phyloP scores from a whole-genome alignment of 2,329 filamentous ascomycete genomes.

The Fusarium sp. region DNA sequence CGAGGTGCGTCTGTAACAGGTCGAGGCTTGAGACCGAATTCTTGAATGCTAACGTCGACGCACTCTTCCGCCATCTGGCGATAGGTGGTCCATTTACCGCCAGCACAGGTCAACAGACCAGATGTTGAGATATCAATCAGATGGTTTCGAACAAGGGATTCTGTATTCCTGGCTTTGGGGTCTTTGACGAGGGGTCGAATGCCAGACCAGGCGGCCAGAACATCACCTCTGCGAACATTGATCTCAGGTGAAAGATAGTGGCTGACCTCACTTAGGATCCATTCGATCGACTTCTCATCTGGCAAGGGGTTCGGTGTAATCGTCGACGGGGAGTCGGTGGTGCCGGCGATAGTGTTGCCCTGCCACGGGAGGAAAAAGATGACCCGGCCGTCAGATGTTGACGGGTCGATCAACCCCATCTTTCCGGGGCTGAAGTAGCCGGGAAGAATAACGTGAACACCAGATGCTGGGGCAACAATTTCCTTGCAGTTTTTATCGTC shows the following conservation, averaged over 20 bases:
- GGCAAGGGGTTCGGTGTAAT: slow-evolving; percentile 85
- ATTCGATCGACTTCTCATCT: slow-evolving; percentile 85
- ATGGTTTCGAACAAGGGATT: slow-evolving; percentile 89
- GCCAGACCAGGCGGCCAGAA: slow-evolving; percentile 90
- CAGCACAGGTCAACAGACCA: slow-evolving; percentile 85
- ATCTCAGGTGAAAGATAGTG: slow-evolving; percentile 87
- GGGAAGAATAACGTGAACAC: slow-evolving; percentile 87
- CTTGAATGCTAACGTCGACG: slow-evolving; percentile 80
- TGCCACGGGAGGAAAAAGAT: slow-evolving; percentile 97
- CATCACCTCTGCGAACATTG: slow-evolving; percentile 84
- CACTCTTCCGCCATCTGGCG: slow-evolving; percentile 93
- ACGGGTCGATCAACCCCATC: slow-evolving; percentile 89
- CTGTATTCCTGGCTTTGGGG: slow-evolving; percentile 85
- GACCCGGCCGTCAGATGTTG: slow-evolving; percentile 87
- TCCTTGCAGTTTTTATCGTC: slow-evolving; percentile 78
- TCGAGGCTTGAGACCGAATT: slow-evolving; percentile 71
- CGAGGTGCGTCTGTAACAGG: slow-evolving; percentile 70
- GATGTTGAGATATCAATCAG: slow-evolving; percentile 82
- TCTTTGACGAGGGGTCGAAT: slow-evolving; percentile 89
- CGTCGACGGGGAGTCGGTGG: slow-evolving; percentile 80
- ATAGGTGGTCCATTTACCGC: slow-evolving; percentile 94
- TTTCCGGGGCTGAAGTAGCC: slow-evolving; percentile 87
- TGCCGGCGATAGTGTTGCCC: slow-evolving; percentile 90
- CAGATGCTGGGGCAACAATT: slow-evolving; percentile 86
- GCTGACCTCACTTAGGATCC: slow-evolving; percentile 86